A percentile compares a stretch with the other conserved stretches of the same genome.
These are phyloP conservation scores for Syncephalastrum sp. DNA, from an alignment of 371 early-diverging fungal genomes.

Conservation along the genomic window DNA sequence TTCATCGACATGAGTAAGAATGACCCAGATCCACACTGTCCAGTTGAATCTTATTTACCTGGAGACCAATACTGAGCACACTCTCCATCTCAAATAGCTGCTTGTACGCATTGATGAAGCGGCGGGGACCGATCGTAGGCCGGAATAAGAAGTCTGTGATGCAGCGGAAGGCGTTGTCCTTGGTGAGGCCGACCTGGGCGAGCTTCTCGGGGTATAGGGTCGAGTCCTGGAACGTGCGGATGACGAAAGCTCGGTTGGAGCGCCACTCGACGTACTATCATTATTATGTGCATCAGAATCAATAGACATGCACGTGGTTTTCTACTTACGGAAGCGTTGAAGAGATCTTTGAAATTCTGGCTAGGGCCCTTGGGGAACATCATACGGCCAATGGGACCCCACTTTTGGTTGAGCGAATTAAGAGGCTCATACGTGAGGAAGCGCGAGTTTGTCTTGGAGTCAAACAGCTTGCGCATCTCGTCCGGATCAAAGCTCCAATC, in stretches of 20 bases:
- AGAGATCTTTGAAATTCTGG: conserved; percentile 42
- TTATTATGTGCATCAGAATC: not conserved
- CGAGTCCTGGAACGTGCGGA: conserved; percentile 41
- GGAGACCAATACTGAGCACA: conserved; percentile 43
- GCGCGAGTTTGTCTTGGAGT: not conserved
- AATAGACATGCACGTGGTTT: not conserved
- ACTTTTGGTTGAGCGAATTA: conserved; percentile 40
- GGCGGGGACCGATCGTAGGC: conserved; percentile 45
- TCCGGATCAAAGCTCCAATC: conserved; percentile 44
- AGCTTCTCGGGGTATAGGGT: conserved; percentile 25
- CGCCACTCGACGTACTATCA: conserved; percentile 40
- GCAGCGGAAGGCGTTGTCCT: conserved; percentile 44
- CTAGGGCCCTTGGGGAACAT: conserved; percentile 41
- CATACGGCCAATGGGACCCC: conserved; percentile 14
- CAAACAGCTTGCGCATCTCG: conserved; percentile 35
- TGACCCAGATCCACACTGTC: not conserved
- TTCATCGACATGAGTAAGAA: conserved; percentile 1
- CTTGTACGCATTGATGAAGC: conserved; percentile 46
- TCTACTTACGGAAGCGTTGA: conserved; percentile 41
- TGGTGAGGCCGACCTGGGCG: conserved; percentile 34
- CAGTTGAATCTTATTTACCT: conserved; percentile 11
- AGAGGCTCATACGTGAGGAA: conserved; percentile 23
- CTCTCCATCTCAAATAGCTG: conserved; percentile 42
- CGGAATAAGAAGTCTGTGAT: conserved; percentile 46
- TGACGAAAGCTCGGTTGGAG: conserved; percentile 48